phyloP scores from a whole-genome alignment of 2,329 filamentous ascomycete species.

The Sporothrix dimorphospora region DNA sequence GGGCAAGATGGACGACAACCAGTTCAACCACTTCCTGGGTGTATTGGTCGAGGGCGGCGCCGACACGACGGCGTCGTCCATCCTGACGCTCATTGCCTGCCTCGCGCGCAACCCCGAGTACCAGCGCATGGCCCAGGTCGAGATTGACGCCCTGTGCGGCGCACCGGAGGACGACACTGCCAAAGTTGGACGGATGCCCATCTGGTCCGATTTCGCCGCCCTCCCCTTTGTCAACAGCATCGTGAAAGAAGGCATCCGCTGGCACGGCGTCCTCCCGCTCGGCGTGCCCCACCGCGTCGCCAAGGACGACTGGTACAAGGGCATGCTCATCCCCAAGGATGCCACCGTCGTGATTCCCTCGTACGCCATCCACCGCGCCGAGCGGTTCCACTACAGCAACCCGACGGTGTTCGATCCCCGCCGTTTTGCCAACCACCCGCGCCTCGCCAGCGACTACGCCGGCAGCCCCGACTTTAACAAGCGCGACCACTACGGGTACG shows the following conservation, averaged over 20 bases:
- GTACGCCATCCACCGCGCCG: not conserved
- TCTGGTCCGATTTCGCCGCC: not conserved
- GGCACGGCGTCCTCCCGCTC: not conserved
- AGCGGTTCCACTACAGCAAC: not conserved
- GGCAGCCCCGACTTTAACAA: slow-evolving; percentile 33
- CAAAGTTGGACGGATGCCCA: not conserved
- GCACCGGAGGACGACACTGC: not conserved
- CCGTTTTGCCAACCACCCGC: not conserved
- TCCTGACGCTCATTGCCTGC: not conserved
- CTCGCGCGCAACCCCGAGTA: not conserved
- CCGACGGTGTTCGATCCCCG: not conserved
- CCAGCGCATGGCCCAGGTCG: not conserved
- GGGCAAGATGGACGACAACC: not conserved
- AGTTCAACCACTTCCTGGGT: not conserved
- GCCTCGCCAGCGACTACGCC: not conserved
- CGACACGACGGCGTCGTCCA: not conserved
- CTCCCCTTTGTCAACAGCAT: not conserved
- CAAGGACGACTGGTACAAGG: slow-evolving; percentile 2
- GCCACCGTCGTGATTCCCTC: not conserved
- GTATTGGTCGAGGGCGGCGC: not conserved
- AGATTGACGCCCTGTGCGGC: not conserved
- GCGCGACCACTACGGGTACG: slow-evolving; percentile 58
- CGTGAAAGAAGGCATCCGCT: not conserved
- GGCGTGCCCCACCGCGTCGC: not conserved
- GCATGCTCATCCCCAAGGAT: slow-evolving; percentile 2